A percentile compares a stretch with the other conserved stretches of the same genome.
Conservation (phyloP, 176 grass and related monocot species). For the Sorghum bicolor region Sorghum_bicolor_NCBIv3 NC_012870.2:7664501-7665000, state of each 20-base stretch:
- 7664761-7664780: too few relatives aligned
- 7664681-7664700: not conserved
- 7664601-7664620: not conserved
- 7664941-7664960: too few relatives aligned
- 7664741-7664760: too few relatives aligned
- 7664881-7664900: too few relatives aligned
- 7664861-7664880: too few relatives aligned
- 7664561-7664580: not conserved
- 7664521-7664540: not conserved
- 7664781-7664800: too few relatives aligned
- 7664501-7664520: not conserved
- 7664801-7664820: too few relatives aligned
- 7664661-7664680: not conserved
- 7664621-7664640: not conserved
- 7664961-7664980: not conserved
- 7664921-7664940: too few relatives aligned
- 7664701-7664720: constrained; percentile 14
- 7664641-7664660: not conserved
- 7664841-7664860: too few relatives aligned
- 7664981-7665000: constrained; percentile 7
- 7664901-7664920: too few relatives aligned
- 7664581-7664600: not conserved
- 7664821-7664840: too few relatives aligned
- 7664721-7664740: too few relatives aligned
- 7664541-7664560: not conserved